phyloP scores from a whole-genome alignment of 352 stramenopile genomes.

The Thraustotheca clavata region DNA sequence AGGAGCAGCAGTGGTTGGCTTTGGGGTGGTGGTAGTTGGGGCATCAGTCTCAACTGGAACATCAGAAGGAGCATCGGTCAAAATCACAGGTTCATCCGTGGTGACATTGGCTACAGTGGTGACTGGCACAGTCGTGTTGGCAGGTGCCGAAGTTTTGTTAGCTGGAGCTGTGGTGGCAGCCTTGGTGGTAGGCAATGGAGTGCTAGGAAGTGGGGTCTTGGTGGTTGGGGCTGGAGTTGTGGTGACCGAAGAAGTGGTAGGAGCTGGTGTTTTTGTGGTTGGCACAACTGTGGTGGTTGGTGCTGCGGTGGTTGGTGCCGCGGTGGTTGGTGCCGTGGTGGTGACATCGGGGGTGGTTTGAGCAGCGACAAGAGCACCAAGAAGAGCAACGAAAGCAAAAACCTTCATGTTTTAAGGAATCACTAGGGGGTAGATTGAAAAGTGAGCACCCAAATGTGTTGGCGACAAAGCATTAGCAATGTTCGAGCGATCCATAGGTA shows the following conservation, averaged over 20 bases:
- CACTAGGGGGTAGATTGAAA: neutral
- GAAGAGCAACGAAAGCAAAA: neutral
- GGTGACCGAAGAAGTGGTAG: neutral
- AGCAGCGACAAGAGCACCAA: neutral
- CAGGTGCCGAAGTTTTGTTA: neutral
- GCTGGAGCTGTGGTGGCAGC: neutral
- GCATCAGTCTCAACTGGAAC: neutral
- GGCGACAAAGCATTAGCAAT: too few relatives aligned
- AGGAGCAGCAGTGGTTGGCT: neutral
- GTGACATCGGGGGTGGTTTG: neutral
- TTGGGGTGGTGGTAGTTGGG: neutral
- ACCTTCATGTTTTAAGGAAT: constrained; percentile 9
- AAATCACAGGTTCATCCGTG: neutral
- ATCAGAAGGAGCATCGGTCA: neutral
- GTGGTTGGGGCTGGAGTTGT: neutral
- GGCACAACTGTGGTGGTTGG: neutral
- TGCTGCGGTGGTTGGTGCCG: neutral
- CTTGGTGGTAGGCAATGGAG: neutral
- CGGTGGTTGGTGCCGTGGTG: neutral
- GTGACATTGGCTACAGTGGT: neutral
- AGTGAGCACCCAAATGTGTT: too few relatives aligned
- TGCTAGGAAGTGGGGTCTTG: neutral
- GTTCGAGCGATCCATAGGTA: too few relatives aligned
- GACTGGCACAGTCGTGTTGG: neutral
- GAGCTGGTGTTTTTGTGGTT: neutral